Evolutionary conservation across 2,329 filamentous ascomycete genomes (phyloP).

Genomic region (Sporothrix euskadiensis): DNA sequence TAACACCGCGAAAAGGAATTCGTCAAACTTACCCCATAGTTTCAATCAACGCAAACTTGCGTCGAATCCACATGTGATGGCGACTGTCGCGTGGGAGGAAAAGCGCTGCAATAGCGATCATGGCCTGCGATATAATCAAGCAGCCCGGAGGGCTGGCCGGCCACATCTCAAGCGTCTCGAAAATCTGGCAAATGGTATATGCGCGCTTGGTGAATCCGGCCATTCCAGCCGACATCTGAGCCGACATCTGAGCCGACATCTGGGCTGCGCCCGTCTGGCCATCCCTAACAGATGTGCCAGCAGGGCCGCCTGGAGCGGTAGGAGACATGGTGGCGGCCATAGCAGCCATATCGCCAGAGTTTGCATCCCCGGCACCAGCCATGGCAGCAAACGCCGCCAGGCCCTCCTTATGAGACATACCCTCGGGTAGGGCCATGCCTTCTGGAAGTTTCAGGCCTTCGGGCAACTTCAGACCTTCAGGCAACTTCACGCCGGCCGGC

Average conservation of each 20-base stretch:
- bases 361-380: neutral
- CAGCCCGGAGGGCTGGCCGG: conserved; percentile 69
- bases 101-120: conserved; percentile 71
- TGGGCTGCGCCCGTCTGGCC: neutral
- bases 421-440: neutral
- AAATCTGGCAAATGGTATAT: conserved; percentile 71
- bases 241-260: neutral
- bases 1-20: neutral
- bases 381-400: neutral
- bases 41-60: conserved; percentile 77
- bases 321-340: neutral
- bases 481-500: neutral
- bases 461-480: neutral
- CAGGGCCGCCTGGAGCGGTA: neutral
- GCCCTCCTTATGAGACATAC: conserved; percentile 16
- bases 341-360: neutral
- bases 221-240: conserved; percentile 49
- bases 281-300: neutral
- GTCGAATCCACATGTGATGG: conserved; percentile 76
- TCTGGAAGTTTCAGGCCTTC: neutral
- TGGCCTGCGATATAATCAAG: conserved; percentile 71
- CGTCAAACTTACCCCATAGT: conserved; percentile 32
- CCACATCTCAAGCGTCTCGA: conserved; percentile 75
- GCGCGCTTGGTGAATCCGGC: conserved; percentile 53
- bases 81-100: conserved; percentile 75